These are phyloP conservation scores for Aspergillus ellipticus DNA, from an alignment of 495 filamentous ascomycete genomes.

Conservation along the genomic window DNA sequence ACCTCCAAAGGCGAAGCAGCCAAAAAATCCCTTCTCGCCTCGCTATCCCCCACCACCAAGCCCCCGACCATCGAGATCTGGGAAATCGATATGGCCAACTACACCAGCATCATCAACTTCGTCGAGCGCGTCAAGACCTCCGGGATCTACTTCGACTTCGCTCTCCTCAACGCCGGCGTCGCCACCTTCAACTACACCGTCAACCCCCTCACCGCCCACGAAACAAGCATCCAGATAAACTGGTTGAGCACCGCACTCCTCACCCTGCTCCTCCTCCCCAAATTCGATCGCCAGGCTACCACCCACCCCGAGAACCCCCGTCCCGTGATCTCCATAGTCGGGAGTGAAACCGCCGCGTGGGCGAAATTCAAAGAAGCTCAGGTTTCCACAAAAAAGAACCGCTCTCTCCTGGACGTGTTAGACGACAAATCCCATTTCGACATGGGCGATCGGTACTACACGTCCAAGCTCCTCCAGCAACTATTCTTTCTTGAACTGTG, in stretches of 20 bases:
- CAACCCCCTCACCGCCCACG: slow-evolving; percentile 37
- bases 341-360: slow-evolving; percentile 11
- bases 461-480: slow-evolving; percentile 8
- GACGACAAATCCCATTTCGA: neutral
- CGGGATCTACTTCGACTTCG: slow-evolving; percentile 11
- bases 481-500: slow-evolving; percentile 8
- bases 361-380: slow-evolving; percentile 11
- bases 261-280: slow-evolving; percentile 44
- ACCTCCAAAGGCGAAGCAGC: slow-evolving; percentile 31
- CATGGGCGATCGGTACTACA: slow-evolving; percentile 7
- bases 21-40: slow-evolving; percentile 1
- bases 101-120: slow-evolving; percentile 24
- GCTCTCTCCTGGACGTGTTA: neutral
- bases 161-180: slow-evolving; percentile 29
- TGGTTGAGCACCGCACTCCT: slow-evolving; percentile 46
- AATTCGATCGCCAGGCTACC: slow-evolving; percentile 17
- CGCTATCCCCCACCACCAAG: neutral
- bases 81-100: slow-evolving; percentile 25
- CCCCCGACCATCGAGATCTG: slow-evolving; percentile 30
- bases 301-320: neutral
- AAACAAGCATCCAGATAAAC: slow-evolving; percentile 44
- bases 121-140: slow-evolving; percentile 16
- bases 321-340: slow-evolving; percentile 9
- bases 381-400: neutral
- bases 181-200: slow-evolving; percentile 22